These are phyloP conservation scores for Zygoascus sp. DNA, from an alignment of 1,139 yeast species.

Conservation along the genomic window DNA sequence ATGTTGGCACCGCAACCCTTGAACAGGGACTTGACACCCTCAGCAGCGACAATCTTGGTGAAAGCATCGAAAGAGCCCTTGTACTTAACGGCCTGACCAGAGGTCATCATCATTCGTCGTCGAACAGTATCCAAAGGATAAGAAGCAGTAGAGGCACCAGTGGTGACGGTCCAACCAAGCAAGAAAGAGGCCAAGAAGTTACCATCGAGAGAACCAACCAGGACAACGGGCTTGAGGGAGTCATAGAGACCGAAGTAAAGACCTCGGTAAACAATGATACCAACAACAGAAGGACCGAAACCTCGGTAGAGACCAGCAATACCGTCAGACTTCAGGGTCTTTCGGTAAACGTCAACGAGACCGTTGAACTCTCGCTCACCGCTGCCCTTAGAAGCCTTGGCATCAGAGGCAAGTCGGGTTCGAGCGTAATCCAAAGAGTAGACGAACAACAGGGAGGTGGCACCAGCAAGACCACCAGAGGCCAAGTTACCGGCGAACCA, in stretches of 20 bases:
- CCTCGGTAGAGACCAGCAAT: conserved; percentile 80
- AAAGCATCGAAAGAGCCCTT: conserved; percentile 71
- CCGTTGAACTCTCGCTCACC: conserved; percentile 79
- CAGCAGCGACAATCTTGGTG: conserved; percentile 64
- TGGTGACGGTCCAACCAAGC: conserved; percentile 76
- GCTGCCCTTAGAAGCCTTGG: conserved; percentile 60
- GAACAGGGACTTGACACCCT: conserved; percentile 69
- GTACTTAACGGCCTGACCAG: conserved; percentile 76
- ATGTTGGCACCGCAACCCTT: conserved; percentile 87
- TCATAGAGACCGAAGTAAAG: conserved; percentile 78
- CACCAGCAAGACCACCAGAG: conserved; percentile 83
- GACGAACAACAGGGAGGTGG: conserved; percentile 67
- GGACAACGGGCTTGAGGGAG: conserved; percentile 70
- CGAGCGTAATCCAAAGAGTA: conserved; percentile 81
- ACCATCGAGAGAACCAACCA: conserved; percentile 68
- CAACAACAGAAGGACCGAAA: conserved; percentile 76
- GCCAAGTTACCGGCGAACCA: conserved; percentile 80
- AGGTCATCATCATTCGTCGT: conserved; percentile 88
- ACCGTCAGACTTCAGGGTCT: conserved; percentile 73
- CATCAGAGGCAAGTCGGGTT: conserved; percentile 81
- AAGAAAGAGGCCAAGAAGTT: conserved; percentile 69
- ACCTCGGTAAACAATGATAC: conserved; percentile 81
- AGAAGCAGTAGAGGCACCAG: conserved; percentile 75
- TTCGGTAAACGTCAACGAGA: conserved; percentile 69
- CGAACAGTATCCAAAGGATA: conserved; percentile 80